Conservation (phyloP, 805 yeast species). For the Cyberlindnera galapagoensis region DNA sequence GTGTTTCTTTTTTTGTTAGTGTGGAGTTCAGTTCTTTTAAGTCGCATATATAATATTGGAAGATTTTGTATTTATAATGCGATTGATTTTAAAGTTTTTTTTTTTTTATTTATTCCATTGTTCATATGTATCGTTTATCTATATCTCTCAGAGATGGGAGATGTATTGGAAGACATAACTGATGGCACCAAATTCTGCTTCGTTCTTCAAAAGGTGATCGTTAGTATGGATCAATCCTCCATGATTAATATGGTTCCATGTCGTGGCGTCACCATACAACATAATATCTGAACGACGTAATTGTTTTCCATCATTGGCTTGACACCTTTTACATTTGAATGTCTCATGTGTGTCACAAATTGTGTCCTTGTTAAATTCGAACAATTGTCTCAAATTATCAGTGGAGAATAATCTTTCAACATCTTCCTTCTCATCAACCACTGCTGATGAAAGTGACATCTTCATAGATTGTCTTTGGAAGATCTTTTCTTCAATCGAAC, state of each 20-base stretch:
- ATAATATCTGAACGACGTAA: slow-evolving; percentile 65
- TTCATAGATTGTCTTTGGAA: slow-evolving; percentile 95
- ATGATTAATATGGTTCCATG: slow-evolving; percentile 89
- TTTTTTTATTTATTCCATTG: not conserved
- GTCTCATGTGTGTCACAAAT: slow-evolving; percentile 90
- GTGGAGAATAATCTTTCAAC: slow-evolving; percentile 88
- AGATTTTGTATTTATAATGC: not conserved
- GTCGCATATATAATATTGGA: not conserved
- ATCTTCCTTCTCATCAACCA: slow-evolving; percentile 93
- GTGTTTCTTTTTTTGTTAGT: too few species aligned
- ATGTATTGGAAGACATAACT: slow-evolving; percentile 90
- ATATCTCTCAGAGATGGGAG: slow-evolving; percentile 46
- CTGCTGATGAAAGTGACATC: slow-evolving; percentile 87
- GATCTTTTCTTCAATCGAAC: slow-evolving; percentile 93
- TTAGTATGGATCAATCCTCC: slow-evolving; percentile 56
- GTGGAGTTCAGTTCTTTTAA: not conserved
- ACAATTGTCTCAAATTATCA: slow-evolving; percentile 70
- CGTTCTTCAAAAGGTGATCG: slow-evolving; percentile 74
- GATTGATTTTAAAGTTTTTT: not conserved
- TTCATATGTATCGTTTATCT: not conserved
- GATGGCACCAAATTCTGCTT: slow-evolving; percentile 59
- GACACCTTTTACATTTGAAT: slow-evolving; percentile 81
- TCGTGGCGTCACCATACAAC: slow-evolving; percentile 95
- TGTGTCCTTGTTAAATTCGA: slow-evolving; percentile 60
- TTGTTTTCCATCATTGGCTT: slow-evolving; percentile 46